Evolutionary conservation across 805 yeast genomes (phyloP).

Genomic region (Grigorovia yakushimaensis): DNA sequence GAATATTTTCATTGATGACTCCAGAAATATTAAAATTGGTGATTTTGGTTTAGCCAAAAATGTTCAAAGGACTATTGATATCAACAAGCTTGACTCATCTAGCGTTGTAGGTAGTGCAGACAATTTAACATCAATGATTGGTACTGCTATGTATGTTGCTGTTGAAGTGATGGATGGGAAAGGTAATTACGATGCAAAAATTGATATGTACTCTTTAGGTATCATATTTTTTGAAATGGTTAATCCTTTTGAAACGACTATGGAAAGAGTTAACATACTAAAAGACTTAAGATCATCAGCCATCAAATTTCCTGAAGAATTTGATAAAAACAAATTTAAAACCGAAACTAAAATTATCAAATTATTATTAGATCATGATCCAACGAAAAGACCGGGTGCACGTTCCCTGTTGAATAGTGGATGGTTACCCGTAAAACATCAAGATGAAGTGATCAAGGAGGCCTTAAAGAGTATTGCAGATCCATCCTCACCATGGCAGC

Average conservation of each 20-base stretch:
- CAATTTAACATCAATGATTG: slow-evolving; percentile 85
- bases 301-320: slow-evolving; percentile 64
- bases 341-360: slow-evolving; percentile 61
- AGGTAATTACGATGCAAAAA: slow-evolving; percentile 80
- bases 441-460: slow-evolving; percentile 81
- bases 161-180: slow-evolving; percentile 69
- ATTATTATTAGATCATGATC: slow-evolving; percentile 67
- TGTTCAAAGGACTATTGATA: slow-evolving; percentile 44
- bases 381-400: slow-evolving; percentile 73
- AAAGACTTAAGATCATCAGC: slow-evolving; percentile 48
- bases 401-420: slow-evolving; percentile 68
- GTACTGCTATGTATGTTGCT: slow-evolving; percentile 90
- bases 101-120: slow-evolving; percentile 34
- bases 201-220: slow-evolving; percentile 93
- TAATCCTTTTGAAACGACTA: slow-evolving; percentile 72
- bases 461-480: slow-evolving; percentile 78
- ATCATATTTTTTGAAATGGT: slow-evolving; percentile 94
- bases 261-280: slow-evolving; percentile 82
- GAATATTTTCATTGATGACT: slow-evolving; percentile 88
- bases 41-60: slow-evolving; percentile 96
- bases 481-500: slow-evolving; percentile 90
- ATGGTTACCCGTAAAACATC: slow-evolving; percentile 76
- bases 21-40: slow-evolving; percentile 84
- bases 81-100: slow-evolving; percentile 25
- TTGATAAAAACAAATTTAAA: slow-evolving; percentile 39